phyloP scores from a whole-genome alignment of 768 basidiomycete genomes.

The Dentipellis sp. region DNA sequence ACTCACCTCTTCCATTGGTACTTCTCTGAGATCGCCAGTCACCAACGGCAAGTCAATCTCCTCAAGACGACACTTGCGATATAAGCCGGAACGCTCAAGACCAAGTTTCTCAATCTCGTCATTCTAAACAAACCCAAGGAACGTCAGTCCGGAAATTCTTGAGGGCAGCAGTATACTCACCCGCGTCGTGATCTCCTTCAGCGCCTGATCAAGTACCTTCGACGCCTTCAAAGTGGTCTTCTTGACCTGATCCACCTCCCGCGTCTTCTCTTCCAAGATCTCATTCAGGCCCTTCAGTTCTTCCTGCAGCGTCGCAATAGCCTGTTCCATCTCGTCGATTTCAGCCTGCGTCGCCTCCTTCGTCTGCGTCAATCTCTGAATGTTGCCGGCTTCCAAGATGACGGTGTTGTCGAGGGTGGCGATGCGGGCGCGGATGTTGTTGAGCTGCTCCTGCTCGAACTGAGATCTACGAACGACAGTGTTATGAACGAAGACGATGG shows the following conservation, averaged over 20 bases:
- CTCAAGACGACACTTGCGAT: slow-evolving; percentile 89
- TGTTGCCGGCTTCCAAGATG: slow-evolving; percentile 41
- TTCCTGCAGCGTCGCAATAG: slow-evolving; percentile 47
- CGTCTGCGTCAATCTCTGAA: slow-evolving; percentile 44
- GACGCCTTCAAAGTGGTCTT: slow-evolving; percentile 57
- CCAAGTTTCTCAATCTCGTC: slow-evolving; percentile 88
- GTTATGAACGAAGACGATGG: background rate
- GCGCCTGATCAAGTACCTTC: slow-evolving; percentile 72
- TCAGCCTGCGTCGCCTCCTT: slow-evolving; percentile 48
- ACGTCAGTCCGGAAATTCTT: slow-evolving; percentile 1
- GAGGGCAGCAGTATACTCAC: slow-evolving; percentile 34
- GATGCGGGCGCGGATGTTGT: slow-evolving; percentile 54
- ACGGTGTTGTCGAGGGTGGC: slow-evolving; percentile 42
- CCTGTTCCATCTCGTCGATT: slow-evolving; percentile 46
- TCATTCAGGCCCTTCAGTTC: slow-evolving; percentile 55
- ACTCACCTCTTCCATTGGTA: slow-evolving; percentile 90
- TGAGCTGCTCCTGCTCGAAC: slow-evolving; percentile 76
- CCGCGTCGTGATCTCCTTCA: slow-evolving; percentile 84
- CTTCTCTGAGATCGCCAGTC: slow-evolving; percentile 69
- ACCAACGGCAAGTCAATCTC: slow-evolving; percentile 78
- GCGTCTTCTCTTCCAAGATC: slow-evolving; percentile 62
- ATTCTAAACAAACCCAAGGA: slow-evolving; percentile 34
- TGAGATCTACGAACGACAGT: slow-evolving; percentile 40
- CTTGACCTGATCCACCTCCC: slow-evolving; percentile 69
- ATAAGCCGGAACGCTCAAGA: slow-evolving; percentile 77